phyloP scores from a whole-genome alignment of 2,329 filamentous ascomycete genomes.

The Arthrinium phaeospermum region DNA sequence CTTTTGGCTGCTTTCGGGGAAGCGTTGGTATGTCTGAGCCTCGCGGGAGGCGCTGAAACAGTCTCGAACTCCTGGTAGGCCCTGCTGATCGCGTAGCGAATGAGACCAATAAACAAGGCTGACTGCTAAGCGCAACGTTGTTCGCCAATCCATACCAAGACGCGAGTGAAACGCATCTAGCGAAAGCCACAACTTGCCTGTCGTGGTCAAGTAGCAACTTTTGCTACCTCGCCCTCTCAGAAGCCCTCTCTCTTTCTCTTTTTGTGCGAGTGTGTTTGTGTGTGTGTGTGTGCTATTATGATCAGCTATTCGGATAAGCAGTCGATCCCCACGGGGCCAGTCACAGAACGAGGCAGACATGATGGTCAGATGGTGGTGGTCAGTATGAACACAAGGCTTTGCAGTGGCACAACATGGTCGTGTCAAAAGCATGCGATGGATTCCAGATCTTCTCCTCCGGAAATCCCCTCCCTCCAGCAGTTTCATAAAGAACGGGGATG shows the following conservation, averaged over 20 bases:
- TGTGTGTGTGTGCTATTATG: background rate
- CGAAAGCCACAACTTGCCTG: background rate
- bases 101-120: background rate
- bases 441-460: background rate
- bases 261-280: no score
- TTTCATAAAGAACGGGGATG: background rate
- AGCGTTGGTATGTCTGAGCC: background rate
- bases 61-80: background rate
- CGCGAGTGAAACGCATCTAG: background rate
- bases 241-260: background rate
- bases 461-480: background rate
- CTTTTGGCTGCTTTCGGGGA: background rate
- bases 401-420: background rate
- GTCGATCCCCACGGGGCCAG: background rate
- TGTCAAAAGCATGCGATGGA: background rate
- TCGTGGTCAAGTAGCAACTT: background rate
- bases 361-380: background rate
- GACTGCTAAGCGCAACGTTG: background rate
- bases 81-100: background rate
- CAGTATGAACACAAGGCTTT: background rate
- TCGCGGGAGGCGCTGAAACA: constrained; percentile 4
- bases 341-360: background rate
- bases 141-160: background rate
- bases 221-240: no score
- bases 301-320: background rate